A percentile compares a stretch with the other conserved stretches of the same genome.
phyloP scores from a whole-genome alignment of 192 early-diverging fungal genomes.

The Rhizophagus clarus region DNA sequence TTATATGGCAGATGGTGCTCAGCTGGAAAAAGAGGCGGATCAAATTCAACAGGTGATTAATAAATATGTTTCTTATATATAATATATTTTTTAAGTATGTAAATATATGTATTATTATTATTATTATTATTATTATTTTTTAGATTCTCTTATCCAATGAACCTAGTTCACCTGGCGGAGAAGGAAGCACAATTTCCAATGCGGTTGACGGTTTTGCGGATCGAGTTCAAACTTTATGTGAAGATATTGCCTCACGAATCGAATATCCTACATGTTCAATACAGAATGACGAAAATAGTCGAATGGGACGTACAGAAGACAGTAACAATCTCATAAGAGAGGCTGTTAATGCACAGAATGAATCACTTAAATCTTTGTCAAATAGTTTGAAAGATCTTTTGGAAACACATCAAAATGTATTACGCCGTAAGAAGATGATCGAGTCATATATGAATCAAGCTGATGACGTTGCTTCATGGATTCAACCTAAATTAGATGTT shows the following conservation, averaged over 20 bases:
- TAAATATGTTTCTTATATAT: no score
- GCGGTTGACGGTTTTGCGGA: slow-evolving; percentile 11
- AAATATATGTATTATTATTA: no score
- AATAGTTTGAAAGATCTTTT: slow-evolving; percentile 25
- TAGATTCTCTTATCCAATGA: slow-evolving; percentile 18
- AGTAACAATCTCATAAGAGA: slow-evolving; percentile 3
- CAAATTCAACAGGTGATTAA: slow-evolving; percentile 21
- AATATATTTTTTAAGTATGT: no score
- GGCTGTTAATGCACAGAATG: slow-evolving; percentile 22
- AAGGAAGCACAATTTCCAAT: slow-evolving; percentile 14
- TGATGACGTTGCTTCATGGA: slow-evolving; percentile 11
- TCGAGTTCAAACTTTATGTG: slow-evolving; percentile 8
- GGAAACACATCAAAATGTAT: slow-evolving; percentile 20
- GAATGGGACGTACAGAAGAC: neutral
- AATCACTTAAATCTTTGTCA: slow-evolving; percentile 19
- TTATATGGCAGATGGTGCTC: neutral
- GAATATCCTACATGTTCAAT: slow-evolving; percentile 18
- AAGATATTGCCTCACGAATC: slow-evolving; percentile 12
- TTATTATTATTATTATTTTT: no score
- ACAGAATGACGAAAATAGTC: neutral
- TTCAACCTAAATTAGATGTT: slow-evolving; percentile 22
- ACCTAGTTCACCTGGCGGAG: slow-evolving; percentile 23
- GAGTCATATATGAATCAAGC: slow-evolving; percentile 29
- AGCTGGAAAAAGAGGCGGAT: slow-evolving; percentile 13
- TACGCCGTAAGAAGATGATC: slow-evolving; percentile 28